Percentiles rank a stretch among this genome's conserved stretches.
These are phyloP conservation scores for Phytomonas serpens DNA, from an alignment of 208 protist species.

Conservation along the genomic window DNA sequence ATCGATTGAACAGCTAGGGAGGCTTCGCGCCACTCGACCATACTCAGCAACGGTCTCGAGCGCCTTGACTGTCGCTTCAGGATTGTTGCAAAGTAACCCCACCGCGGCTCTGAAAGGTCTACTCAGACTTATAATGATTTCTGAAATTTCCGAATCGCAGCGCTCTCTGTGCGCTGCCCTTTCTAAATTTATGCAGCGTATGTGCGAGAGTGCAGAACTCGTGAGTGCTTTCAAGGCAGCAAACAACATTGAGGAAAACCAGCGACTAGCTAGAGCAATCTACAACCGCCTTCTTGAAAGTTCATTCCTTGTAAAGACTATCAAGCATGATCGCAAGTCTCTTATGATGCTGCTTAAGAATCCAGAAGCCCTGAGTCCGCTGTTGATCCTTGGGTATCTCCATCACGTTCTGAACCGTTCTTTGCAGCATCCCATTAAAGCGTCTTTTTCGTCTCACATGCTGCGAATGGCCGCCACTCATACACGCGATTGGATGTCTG, in stretches of 20 bases:
- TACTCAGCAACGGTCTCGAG: background rate
- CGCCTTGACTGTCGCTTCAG: background rate
- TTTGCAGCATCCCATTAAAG: constrained; percentile 39
- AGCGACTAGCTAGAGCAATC: background rate
- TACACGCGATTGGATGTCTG: constrained; percentile 28
- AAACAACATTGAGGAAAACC: background rate
- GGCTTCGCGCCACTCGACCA: background rate
- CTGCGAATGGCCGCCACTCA: constrained; percentile 15
- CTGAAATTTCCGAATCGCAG: background rate
- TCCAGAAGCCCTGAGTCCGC: background rate
- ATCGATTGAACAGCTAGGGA: background rate
- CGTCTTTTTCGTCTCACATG: constrained; percentile 33
- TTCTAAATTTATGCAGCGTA: background rate
- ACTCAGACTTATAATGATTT: background rate
- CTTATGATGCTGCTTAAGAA: background rate
- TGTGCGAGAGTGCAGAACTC: background rate
- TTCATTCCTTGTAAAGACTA: background rate
- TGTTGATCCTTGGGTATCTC: constrained; percentile 15
- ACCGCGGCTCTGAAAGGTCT: background rate
- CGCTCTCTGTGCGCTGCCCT: background rate
- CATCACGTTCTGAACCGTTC: constrained; percentile 12
- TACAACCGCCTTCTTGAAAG: background rate
- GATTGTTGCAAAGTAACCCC: background rate
- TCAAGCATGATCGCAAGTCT: background rate
- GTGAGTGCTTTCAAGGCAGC: background rate